Percentiles rank a stretch among this genome's conserved stretches.
phyloP scores from a whole-genome alignment of 169 alveolate species.

The Plasmodium yoelii region DNA sequence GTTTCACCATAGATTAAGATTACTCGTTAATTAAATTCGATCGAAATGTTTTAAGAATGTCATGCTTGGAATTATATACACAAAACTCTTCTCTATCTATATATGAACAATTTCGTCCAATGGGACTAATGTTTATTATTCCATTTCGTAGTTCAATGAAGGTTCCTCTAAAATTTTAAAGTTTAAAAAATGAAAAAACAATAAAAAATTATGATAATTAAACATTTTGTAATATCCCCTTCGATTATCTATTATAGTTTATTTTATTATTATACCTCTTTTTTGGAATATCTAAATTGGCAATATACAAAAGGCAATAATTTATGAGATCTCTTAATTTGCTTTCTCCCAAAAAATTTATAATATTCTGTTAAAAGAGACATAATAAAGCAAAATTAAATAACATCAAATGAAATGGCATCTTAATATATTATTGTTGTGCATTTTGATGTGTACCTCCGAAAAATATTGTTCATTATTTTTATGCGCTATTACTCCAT shows the following conservation, averaged over 20 bases:
- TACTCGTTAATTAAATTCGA: conserved; percentile 37
- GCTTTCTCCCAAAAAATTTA: conserved; percentile 89
- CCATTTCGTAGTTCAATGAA: conserved; percentile 96
- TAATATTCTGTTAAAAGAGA: conserved; percentile 77
- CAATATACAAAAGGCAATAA: conserved; percentile 89
- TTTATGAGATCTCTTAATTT: conserved; percentile 89
- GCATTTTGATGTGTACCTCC: conserved; percentile 35
- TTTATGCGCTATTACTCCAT: conserved; percentile 91
- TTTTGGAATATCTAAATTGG: conserved; percentile 94
- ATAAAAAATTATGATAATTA: neutral
- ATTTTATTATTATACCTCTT: conserved; percentile 87
- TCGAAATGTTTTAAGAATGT: conserved; percentile 57
- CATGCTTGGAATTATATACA: conserved; percentile 84
- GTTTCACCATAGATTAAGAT: neutral
- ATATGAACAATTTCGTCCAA: conserved; percentile 96
- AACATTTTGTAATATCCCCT: neutral
- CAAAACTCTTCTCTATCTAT: conserved; percentile 94
- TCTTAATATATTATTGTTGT: too few relatives aligned
- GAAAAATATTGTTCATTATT: conserved; percentile 86
- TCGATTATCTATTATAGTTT: neutral
- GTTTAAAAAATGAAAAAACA: neutral
- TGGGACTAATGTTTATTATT: conserved; percentile 96
- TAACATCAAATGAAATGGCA: neutral
- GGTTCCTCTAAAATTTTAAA: conserved; percentile 88
- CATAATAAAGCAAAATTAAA: neutral